These are phyloP conservation scores for Penicillium turbatum DNA, from an alignment of 495 filamentous ascomycete species.

Conservation along the genomic window DNA sequence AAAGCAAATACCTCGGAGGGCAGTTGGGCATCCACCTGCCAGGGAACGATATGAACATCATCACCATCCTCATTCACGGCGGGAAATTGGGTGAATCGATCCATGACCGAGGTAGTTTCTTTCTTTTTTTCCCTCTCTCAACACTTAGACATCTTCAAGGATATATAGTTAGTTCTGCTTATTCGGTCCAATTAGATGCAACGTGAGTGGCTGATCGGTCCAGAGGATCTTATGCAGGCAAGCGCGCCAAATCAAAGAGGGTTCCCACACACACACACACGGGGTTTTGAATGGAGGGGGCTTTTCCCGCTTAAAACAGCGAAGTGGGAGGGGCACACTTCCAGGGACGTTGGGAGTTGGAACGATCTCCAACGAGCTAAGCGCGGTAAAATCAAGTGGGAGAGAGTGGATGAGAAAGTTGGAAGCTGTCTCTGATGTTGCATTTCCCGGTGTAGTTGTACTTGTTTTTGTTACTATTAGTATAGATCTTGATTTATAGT, in stretches of 20 bases:
- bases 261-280: neutral
- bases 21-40: conserved; percentile 19
- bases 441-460: too few species aligned
- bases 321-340: neutral
- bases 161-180: conserved; percentile 14
- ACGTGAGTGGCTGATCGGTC: conserved; percentile 20
- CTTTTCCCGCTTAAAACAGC: neutral
- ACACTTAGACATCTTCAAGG: neutral
- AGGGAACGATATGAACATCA: conserved; percentile 16
- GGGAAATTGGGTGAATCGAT: conserved; percentile 25
- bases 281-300: neutral
- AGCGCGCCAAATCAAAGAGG: conserved; percentile 9
- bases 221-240: conserved; percentile 19
- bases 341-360: neutral
- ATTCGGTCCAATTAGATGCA: conserved; percentile 16
- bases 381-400: neutral
- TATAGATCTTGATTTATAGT: neutral
- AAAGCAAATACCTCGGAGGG: conserved; percentile 27
- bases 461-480: neutral
- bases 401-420: neutral
- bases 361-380: conserved; percentile 4
- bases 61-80: conserved; percentile 12
- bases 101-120: conserved; percentile 10
- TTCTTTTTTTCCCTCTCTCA: neutral
- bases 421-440: neutral